Evolutionary conservation across 2,329 filamentous ascomycete species (phyloP).

Genomic region (Pseudocercospora vitis): DNA sequence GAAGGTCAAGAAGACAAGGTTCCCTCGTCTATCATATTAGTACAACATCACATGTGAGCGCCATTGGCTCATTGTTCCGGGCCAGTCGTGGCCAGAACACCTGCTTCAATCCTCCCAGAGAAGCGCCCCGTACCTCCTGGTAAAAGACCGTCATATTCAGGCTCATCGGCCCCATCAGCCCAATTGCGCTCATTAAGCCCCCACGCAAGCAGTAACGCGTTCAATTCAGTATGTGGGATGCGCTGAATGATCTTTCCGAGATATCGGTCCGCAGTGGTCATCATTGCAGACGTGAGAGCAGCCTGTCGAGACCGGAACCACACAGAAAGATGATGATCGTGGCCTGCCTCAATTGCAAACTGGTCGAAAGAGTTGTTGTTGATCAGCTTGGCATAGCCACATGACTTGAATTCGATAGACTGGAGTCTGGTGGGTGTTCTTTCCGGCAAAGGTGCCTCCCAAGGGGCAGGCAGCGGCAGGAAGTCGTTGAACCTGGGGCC

Average conservation of each 20-base stretch:
- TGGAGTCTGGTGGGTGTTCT: constrained; percentile 38
- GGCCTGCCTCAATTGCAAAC: constrained; percentile 33
- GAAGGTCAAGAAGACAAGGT: not conserved
- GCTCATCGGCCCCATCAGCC: constrained; percentile 38
- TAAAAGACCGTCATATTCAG: constrained; percentile 44
- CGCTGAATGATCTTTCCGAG: constrained; percentile 45
- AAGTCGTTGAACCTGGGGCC: constrained; percentile 47
- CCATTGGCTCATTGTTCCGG: too few relatives aligned
- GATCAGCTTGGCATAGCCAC: constrained; percentile 57
- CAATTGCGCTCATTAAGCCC: constrained; percentile 28
- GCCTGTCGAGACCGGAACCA: constrained; percentile 37
- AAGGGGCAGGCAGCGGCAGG: constrained; percentile 36
- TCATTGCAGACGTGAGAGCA: constrained; percentile 40
- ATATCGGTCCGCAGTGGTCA: constrained; percentile 39
- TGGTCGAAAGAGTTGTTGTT: constrained; percentile 38
- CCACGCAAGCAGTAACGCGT: constrained; percentile 35
- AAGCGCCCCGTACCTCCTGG: constrained; percentile 47
- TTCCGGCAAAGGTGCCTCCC: constrained; percentile 29
- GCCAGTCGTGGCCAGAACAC: not conserved
- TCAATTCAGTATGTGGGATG: constrained; percentile 37
- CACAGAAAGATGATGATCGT: constrained; percentile 19
- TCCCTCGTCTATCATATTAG: not conserved
- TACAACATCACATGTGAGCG: not conserved
- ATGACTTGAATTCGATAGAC: constrained; percentile 58
- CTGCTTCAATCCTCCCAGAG: constrained; percentile 27